These are phyloP conservation scores for Talaromyces albobiverticillius DNA, from an alignment of 2,329 filamentous ascomycete species.

Conservation along the genomic window DNA sequence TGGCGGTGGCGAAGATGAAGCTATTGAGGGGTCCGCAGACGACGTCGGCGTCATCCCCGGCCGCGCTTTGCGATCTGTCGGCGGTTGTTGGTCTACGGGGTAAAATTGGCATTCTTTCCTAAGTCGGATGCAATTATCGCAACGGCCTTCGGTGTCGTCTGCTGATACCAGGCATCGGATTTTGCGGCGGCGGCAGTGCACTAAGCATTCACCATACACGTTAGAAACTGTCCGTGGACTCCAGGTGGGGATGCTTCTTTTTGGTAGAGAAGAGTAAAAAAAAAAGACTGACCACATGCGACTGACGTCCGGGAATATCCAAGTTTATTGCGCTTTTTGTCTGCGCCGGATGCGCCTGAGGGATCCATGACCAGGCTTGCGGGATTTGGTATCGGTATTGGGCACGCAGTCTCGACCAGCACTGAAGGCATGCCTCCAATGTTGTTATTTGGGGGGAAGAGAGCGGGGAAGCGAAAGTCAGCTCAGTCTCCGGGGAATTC, in stretches of 20 bases:
- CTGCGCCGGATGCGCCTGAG: constrained; percentile 39
- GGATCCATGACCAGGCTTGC: constrained; percentile 30
- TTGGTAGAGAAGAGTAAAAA: background rate
- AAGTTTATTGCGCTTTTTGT: constrained; percentile 82
- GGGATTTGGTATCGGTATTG: constrained; percentile 30
- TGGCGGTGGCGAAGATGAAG: constrained; percentile 47
- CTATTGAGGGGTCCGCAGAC: constrained; percentile 45
- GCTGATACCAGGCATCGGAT: constrained; percentile 81
- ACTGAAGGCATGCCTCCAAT: constrained; percentile 38
- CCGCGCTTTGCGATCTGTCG: constrained; percentile 48
- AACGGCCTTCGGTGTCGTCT: constrained; percentile 71
- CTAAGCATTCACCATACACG: constrained; percentile 45
- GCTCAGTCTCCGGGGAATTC: background rate
- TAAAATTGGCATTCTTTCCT: constrained; percentile 94
- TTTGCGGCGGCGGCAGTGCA: constrained; percentile 87
- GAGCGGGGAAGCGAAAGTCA: constrained; percentile 26
- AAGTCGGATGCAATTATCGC: constrained; percentile 87
- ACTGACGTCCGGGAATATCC: constrained; percentile 95
- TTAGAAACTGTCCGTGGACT: background rate
- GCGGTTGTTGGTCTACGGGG: constrained; percentile 75
- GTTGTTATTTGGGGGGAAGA: constrained; percentile 18
- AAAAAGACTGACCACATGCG: constrained; percentile 76
- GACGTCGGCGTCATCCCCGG: constrained; percentile 44
- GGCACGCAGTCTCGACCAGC: constrained; percentile 32
- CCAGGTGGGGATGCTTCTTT: too few relatives aligned